These are phyloP conservation scores for Aspergillus sparsus DNA, from an alignment of 495 filamentous ascomycete species.

Conservation along the genomic window DNA sequence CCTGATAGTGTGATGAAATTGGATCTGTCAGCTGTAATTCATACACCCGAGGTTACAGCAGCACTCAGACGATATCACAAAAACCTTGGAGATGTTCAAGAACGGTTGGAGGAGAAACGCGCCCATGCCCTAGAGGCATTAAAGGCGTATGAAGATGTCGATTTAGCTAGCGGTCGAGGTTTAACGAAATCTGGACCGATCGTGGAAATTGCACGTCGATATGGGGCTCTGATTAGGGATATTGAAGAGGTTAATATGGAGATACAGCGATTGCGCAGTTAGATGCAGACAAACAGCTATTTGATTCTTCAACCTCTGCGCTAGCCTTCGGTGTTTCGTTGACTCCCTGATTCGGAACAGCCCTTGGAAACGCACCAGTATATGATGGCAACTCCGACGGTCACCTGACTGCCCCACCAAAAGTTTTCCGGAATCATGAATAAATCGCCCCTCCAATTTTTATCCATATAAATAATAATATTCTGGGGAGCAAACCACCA, in stretches of 20 bases:
- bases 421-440: conserved; percentile 29
- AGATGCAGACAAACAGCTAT: conserved; percentile 8
- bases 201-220: conserved; percentile 63
- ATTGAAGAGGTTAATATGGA: conserved; percentile 58
- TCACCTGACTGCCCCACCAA: conserved; percentile 38
- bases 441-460: conserved; percentile 3
- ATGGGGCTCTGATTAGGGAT: conserved; percentile 53
- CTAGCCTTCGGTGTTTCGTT: not conserved
- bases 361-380: not conserved
- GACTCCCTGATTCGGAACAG: no score
- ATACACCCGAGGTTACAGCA: conserved; percentile 56
- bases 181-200: conserved; percentile 47
- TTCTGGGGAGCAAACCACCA: not conserved
- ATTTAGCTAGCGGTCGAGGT: conserved; percentile 20
- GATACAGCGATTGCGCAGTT: conserved; percentile 51
- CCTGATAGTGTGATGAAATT: conserved; percentile 41
- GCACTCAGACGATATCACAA: conserved; percentile 59
- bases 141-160: conserved; percentile 53
- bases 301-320: conserved; percentile 7
- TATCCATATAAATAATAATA: not conserved
- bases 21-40: conserved; percentile 47
- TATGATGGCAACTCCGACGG: conserved; percentile 19
- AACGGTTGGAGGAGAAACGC: conserved; percentile 48
- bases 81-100: conserved; percentile 54
- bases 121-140: conserved; percentile 50